A percentile compares a stretch with the other conserved stretches of the same genome.
Conservation (phyloP, 768 basidiomycete genomes). For the Pleurotus cornucopiae region DNA sequence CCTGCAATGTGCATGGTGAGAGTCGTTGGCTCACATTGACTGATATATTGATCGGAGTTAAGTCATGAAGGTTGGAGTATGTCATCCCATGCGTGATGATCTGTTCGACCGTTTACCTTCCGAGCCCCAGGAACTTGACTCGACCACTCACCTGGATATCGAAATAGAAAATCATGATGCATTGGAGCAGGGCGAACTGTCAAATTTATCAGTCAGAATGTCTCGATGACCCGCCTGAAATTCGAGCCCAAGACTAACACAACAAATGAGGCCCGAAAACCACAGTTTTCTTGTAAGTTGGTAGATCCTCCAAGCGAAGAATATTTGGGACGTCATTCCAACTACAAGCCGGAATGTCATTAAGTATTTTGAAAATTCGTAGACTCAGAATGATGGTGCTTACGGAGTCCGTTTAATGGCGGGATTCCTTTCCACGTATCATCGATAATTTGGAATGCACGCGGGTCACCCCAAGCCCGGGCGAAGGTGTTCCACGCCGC, state of each 20-base stretch:
- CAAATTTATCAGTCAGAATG: neutral
- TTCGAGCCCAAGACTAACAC: neutral
- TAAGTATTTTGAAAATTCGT: too few species aligned
- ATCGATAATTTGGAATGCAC: conserved; percentile 6
- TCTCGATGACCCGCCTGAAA: neutral
- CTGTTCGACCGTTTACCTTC: neutral
- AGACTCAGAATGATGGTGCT: conserved; percentile 1
- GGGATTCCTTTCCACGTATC: conserved; percentile 12
- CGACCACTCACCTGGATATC: neutral
- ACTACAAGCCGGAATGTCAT: neutral
- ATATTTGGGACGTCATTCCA: conserved; percentile 8
- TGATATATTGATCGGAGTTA: neutral
- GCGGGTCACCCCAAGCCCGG: conserved; percentile 15
- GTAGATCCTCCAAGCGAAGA: conserved; percentile 13
- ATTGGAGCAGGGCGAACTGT: neutral
- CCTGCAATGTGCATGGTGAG: neutral
- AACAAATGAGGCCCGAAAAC: conserved; percentile 7
- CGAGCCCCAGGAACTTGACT: neutral
- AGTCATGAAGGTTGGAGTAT: neutral
- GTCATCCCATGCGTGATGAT: neutral
- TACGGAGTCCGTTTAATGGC: neutral
- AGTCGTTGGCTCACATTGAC: neutral
- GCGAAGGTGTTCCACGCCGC: conserved; percentile 14
- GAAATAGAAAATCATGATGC: neutral
- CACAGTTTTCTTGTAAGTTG: conserved; percentile 3